Conservation (phyloP, 1,139 yeast genomes). For the Spencermartinsiella ligniputridi region DNA sequence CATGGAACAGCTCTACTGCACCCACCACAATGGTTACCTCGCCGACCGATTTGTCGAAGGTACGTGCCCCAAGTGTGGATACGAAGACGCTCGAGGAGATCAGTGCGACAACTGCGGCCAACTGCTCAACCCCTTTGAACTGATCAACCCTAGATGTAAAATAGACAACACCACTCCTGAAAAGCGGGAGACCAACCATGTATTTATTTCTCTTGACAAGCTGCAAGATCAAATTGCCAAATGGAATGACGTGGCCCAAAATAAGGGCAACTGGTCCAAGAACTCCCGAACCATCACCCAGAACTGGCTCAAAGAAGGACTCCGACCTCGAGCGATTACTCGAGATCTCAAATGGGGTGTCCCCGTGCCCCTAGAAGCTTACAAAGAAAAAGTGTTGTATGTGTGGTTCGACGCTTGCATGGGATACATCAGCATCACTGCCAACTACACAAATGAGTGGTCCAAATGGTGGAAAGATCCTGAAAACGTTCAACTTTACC, state of each 20-base stretch:
- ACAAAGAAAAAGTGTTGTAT: conserved; percentile 82
- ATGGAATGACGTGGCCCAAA: conserved; percentile 69
- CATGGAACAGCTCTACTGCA: conserved; percentile 87
- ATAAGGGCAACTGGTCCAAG: conserved; percentile 83
- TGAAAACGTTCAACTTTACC: conserved; percentile 77
- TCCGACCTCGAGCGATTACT: conserved; percentile 92
- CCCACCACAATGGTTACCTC: conserved; percentile 79
- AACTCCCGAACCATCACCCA: conserved; percentile 84
- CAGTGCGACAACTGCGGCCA: conserved; percentile 97
- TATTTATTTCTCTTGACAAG: conserved; percentile 77
- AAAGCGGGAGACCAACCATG: conserved; percentile 76
- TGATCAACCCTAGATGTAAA: conserved; percentile 93
- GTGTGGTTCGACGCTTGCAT: conserved; percentile 99
- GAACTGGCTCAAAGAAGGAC: conserved; percentile 91
- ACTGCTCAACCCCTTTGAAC: conserved; percentile 84
- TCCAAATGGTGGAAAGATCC: conserved; percentile 93
- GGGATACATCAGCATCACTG: conserved; percentile 94
- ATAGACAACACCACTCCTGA: conserved; percentile 79
- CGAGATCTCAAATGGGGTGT: conserved; percentile 98
- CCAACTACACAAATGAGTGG: conserved; percentile 80
- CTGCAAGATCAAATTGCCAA: conserved; percentile 66
- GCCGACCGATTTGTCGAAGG: conserved; percentile 99
- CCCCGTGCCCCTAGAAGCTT: conserved; percentile 81
- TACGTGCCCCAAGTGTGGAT: conserved; percentile 89
- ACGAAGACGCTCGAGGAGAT: conserved; percentile 98